phyloP scores from a whole-genome alignment of 73 alveolate genomes.

The Paramecium biaurelia region DNA sequence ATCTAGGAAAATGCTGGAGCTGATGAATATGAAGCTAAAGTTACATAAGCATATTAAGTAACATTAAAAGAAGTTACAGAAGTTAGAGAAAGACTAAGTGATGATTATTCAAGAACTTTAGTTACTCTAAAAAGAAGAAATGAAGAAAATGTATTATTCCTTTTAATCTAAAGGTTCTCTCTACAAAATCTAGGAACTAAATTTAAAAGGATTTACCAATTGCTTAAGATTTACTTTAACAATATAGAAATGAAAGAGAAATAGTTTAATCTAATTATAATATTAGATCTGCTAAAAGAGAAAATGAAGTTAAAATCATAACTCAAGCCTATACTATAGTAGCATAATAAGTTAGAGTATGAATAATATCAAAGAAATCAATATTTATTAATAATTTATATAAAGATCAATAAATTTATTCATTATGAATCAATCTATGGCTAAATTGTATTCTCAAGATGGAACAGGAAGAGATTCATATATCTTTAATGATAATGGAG shows the following conservation, averaged over 20 bases:
- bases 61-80: slow-evolving; percentile 31
- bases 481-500: slow-evolving; percentile 51
- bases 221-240: background rate
- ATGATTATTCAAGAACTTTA: background rate
- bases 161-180: background rate
- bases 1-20: background rate
- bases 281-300: slow-evolving; percentile 20
- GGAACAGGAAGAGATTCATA: slow-evolving; percentile 69
- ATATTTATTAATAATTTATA: background rate
- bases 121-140: slow-evolving; percentile 23
- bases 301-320: slow-evolving; percentile 41
- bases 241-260: slow-evolving; percentile 29
- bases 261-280: background rate
- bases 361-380: background rate
- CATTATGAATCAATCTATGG: slow-evolving; percentile 15
- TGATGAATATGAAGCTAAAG: background rate
- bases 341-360: slow-evolving; percentile 40
- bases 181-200: background rate
- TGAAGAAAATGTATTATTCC: background rate
- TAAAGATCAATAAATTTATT: background rate
- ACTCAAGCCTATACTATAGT: slow-evolving; percentile 39
- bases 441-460: slow-evolving; percentile 49
- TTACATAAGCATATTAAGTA: background rate
- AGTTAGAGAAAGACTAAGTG: slow-evolving; percentile 39
- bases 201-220: slow-evolving; percentile 34